Base-by-base conservation (phyloP, 192 early-diverging fungal genomes). In the Coemansia sp. region DNA sequence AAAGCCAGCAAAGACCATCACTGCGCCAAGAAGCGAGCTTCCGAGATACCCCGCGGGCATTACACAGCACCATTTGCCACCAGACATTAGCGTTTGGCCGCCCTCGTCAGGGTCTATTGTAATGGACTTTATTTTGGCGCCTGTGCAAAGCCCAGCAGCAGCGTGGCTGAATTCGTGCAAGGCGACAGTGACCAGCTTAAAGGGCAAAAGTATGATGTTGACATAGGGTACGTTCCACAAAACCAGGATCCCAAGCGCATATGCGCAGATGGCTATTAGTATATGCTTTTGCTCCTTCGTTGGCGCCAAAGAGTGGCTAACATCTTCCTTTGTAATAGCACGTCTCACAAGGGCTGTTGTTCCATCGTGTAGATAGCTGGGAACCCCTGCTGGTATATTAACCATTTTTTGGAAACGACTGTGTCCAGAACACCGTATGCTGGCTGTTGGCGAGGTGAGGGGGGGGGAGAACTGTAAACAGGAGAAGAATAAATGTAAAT, bases 91-190 rank as follows among this genome's bases (percentile, higher is more conserved):
- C 6, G 93, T 95, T 35, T 94, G 77, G 7, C 97, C 97, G 34
- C 97, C 97, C 73, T 96, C 89, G 74, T 96, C 88, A 6, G 97
- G 95, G 66, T 98, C 91, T 52, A 98, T 88, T 21, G 90, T 89
- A 55, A 99, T 94, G 21, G 90, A 90, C 60, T 91, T 86, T 15
- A 99, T 92, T 62, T 89, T 89, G 16, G 91, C 97, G 21, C 95
- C 93, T n/a, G 95, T 98, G 63, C 88, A 87, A 39, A 87, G 83
- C 0, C 93, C 94, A 21, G 94, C 94, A 33, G 85, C 84, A 2
- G 95, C 97, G 74, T 99, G 95, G 33, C 93, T 90, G 73, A 97
- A 97, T 77, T 99, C 97, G 71, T 99, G 97, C 46, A 99, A 75
- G 20, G 91, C 93, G 46, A 98, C 95, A 0, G 93, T 94, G 11